Percentiles rank a stretch among this genome's conserved stretches.
phyloP scores from a whole-genome alignment of 2,329 filamentous ascomycete species.

The Calonectria ilicicola region DNA sequence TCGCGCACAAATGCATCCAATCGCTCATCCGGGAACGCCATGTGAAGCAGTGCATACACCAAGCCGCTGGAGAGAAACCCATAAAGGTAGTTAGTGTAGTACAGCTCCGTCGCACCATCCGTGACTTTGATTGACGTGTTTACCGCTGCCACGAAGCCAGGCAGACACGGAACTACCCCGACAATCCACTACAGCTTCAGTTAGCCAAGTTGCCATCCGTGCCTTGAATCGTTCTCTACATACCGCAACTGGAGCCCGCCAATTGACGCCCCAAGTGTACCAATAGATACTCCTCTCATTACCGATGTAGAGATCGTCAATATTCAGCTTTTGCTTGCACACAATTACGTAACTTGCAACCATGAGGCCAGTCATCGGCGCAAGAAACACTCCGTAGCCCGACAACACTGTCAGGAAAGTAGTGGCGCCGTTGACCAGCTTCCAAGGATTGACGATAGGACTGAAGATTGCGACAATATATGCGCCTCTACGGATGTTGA shows the following conservation, averaged over 20 bases:
- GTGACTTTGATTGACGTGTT: conserved; percentile 48
- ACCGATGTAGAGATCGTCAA: conserved; percentile 50
- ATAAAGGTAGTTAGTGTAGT: conserved; percentile 54
- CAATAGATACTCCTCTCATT: conserved; percentile 51
- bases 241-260: conserved; percentile 54
- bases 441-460: conserved; percentile 53
- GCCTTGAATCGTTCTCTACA: conserved; percentile 24
- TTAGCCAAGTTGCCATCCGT: not conserved
- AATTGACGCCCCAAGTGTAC: conserved; percentile 55
- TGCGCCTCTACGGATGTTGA: conserved; percentile 54
- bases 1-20: conserved; percentile 46
- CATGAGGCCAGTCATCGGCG: conserved; percentile 56
- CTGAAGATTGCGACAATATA: conserved; percentile 52
- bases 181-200: conserved; percentile 49
- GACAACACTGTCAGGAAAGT: conserved; percentile 51
- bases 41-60: conserved; percentile 48
- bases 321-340: conserved; percentile 48
- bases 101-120: conserved; percentile 52
- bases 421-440: conserved; percentile 51
- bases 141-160: conserved; percentile 56
- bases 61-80: conserved; percentile 50
- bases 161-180: conserved; percentile 54
- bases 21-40: conserved; percentile 39
- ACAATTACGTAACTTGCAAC: conserved; percentile 50
- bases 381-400: conserved; percentile 52